Evolutionary conservation across 345 rosid species (phyloP).

Genomic region (Melaleuca alternifolia): DNA sequence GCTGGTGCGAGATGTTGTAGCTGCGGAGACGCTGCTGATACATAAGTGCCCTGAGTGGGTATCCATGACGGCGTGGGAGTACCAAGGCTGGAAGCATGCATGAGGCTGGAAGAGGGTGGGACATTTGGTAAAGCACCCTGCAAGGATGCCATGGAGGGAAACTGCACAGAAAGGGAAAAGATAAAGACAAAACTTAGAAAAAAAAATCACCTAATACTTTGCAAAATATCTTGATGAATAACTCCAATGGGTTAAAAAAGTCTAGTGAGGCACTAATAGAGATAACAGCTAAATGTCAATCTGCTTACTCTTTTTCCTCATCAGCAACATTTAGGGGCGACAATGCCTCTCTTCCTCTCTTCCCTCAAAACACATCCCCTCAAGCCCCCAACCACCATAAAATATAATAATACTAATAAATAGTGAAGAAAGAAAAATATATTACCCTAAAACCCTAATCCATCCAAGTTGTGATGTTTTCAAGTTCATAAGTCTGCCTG

Average conservation of each 20-base stretch:
- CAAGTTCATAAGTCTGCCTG: not conserved
- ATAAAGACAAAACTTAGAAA: not conserved
- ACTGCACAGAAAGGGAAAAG: constrained; percentile 29
- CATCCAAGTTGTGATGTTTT: not conserved
- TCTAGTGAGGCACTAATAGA: not conserved
- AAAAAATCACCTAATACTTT: not conserved
- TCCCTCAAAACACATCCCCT: not conserved
- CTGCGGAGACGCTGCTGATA: constrained; percentile 8
- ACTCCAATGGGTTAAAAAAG: not conserved
- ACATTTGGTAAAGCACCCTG: constrained; percentile 54
- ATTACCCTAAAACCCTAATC: not conserved
- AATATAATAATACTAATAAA: not conserved
- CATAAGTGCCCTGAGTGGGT: constrained; percentile 29
- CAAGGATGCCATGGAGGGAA: constrained; percentile 65
- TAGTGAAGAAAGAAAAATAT: not conserved
- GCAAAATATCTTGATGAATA: not conserved
- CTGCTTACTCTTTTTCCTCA: not conserved
- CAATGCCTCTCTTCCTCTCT: not conserved
- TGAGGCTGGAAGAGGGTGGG: constrained; percentile 33
- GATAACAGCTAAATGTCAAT: not conserved
- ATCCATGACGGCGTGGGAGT: constrained; percentile 39
- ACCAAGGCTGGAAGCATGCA: constrained; percentile 33
- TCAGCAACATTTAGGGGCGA: not conserved
- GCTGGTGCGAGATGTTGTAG: constrained; percentile 14
- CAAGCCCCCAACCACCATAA: not conserved